A percentile compares a stretch with the other conserved stretches of the same genome.
Conservation (phyloP, 1,139 yeast species). For the Pichia sp. region DNA sequence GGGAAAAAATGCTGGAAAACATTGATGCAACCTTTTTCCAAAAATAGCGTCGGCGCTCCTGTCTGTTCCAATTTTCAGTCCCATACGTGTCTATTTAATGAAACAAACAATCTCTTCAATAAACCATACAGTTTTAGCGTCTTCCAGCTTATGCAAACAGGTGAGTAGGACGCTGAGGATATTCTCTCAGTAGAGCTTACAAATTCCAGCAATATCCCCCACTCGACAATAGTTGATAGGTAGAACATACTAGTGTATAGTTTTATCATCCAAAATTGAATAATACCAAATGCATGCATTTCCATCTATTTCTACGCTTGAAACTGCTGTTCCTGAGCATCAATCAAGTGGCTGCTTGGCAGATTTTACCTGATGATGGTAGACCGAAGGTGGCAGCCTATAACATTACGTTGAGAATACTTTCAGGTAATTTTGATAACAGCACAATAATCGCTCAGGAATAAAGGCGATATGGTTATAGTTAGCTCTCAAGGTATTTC, state of each 20-base stretch:
- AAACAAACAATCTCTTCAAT: too few species aligned
- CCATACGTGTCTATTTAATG: too few species aligned
- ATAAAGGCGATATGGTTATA: background rate
- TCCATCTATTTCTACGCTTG: background rate
- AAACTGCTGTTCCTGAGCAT: background rate
- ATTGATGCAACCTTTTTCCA: too few species aligned
- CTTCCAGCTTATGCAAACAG: too few species aligned
- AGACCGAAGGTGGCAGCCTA: background rate
- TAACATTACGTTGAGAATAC: background rate
- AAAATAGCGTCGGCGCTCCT: too few species aligned
- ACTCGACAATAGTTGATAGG: background rate
- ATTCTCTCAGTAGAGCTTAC: background rate
- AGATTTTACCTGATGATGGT: background rate
- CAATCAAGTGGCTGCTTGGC: background rate
- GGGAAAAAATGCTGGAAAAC: too few species aligned
- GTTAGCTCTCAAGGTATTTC: background rate
- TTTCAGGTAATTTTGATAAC: background rate
- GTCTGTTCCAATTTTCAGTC: too few species aligned
- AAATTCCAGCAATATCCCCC: background rate
- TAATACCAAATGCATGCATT: background rate
- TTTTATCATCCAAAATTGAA: background rate
- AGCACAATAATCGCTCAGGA: background rate
- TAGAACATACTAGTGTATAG: background rate
- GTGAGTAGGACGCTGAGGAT: too few species aligned
- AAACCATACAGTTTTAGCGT: too few species aligned